A percentile compares a stretch with the other conserved stretches of the same genome.
Evolutionary conservation across 1,284 basidiomycete genomes (phyloP).

Genomic region (Leccinum proliferum): DNA sequence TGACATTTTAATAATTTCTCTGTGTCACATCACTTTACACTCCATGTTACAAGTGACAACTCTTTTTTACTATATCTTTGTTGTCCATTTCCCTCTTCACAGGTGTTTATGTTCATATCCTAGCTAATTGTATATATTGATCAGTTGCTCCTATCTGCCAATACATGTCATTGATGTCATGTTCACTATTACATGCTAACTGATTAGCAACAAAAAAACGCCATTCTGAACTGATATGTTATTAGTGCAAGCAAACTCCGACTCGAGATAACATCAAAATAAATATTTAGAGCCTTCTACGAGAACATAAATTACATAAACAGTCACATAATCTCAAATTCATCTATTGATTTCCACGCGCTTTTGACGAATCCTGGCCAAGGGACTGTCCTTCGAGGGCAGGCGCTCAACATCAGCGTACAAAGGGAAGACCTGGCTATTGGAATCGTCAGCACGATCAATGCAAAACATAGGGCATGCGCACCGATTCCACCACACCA

Average conservation of each 20-base stretch:
- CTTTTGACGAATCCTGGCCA: background rate
- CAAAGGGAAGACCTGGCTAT: background rate
- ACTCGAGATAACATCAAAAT: too few relatives aligned
- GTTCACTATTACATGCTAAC: background rate
- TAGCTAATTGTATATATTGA: background rate
- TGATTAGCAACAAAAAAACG: too few relatives aligned
- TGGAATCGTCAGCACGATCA: background rate
- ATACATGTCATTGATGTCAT: background rate
- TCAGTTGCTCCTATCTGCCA: background rate
- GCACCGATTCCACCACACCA: conserved; percentile 5
- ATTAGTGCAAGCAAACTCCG: too few relatives aligned
- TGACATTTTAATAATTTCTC: background rate
- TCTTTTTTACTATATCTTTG: background rate
- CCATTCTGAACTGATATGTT: background rate
- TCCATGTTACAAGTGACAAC: background rate
- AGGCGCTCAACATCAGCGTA: background rate
- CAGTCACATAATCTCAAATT: background rate
- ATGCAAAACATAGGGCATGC: background rate
- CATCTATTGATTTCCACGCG: background rate
- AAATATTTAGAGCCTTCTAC: background rate
- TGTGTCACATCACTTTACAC: background rate
- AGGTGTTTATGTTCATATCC: background rate
- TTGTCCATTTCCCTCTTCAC: background rate
- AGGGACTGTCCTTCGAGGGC: background rate
- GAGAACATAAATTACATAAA: background rate